phyloP scores from a whole-genome alignment of 768 basidiomycete species.

The Tephrocybe rancida region DNA sequence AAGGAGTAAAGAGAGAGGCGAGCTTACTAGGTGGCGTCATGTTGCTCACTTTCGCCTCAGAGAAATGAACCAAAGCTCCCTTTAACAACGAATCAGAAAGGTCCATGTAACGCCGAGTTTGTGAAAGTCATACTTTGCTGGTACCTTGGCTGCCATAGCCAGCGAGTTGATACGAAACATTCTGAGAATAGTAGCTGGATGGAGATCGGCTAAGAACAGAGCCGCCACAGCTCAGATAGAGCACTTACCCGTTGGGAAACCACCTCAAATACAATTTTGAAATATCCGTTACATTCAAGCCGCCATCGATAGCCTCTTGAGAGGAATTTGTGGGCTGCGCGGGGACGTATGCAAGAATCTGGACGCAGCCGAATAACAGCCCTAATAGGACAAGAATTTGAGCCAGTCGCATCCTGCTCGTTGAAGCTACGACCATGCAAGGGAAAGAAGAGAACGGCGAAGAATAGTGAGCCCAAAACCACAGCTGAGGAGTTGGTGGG shows the following conservation, averaged over 20 bases:
- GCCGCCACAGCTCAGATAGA: conserved; percentile 2
- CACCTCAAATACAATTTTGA: conserved; percentile 64
- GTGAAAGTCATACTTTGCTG: conserved; percentile 57
- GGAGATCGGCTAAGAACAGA: conserved; percentile 1
- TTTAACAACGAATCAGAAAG: conserved; percentile 26
- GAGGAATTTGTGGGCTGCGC: conserved; percentile 74
- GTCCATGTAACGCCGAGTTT: background rate
- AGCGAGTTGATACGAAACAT: conserved; percentile 63
- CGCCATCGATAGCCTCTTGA: conserved; percentile 37
- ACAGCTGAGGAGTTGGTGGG: background rate
- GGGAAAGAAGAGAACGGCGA: background rate
- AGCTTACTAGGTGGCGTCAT: conserved; percentile 50
- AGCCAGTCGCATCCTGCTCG: background rate
- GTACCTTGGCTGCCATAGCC: conserved; percentile 50
- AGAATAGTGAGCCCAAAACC: background rate
- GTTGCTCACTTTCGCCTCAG: conserved; percentile 56
- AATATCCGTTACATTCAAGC: conserved; percentile 54
- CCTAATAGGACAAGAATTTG: conserved; percentile 14
- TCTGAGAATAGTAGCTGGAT: conserved; percentile 50
- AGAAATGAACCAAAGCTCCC: conserved; percentile 87
- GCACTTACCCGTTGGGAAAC: conserved; percentile 52
- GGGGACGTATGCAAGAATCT: conserved; percentile 60
- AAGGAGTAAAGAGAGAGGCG: background rate
- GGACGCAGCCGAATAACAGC: conserved; percentile 15
- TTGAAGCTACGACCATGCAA: conserved; percentile 5